Base-by-base conservation (phyloP, 2,329 filamentous ascomycete genomes). In the Aspergillus latus region DNA sequence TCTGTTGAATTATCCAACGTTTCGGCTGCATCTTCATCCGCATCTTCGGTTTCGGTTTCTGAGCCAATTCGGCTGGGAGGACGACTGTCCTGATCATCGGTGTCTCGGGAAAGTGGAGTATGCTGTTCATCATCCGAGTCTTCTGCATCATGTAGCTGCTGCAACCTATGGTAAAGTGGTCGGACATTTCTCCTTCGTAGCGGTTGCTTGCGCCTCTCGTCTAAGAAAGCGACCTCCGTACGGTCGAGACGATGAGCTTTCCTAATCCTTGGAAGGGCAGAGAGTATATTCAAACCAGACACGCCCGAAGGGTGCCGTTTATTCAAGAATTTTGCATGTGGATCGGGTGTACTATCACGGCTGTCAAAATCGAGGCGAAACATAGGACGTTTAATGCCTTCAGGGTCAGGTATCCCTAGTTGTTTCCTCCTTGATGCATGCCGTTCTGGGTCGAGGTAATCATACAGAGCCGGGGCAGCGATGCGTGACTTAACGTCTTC, bases 401-500 rank as follows among this genome's bases (percentile, higher is more conserved):
- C 82, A 0, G 87, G 84, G 62, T 89, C 88, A 40, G 86, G 79
- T 54, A 96, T 85, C 52, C 92, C 90, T 15, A 96, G 78, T 70
- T 87, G 90, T 59, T 88, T 84, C 57, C 93, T 83, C 73, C 90
- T 95, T n/a, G 86, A 83, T 2, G 80, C 79, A 72, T 96, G 92
- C 56, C 91, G 89, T 53, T 83, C 83, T 3, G 94, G 92, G 62
- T 96, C 88, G 56, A 99, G 83, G 67, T 88, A 92, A 42, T 91
- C 84, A 63, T 90, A 88, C 37, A 99, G 80, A 43, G 86, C 83
- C 2, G 92, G 91, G 6, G 88, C 89, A 7, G 90, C 92, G 47
- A 97, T 86, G 65, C 93, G 89, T 44, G 88, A 89, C 65, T 92
- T 92, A 67, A 97, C 89, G 70, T 97, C 92, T 62, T 89, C 85